These are phyloP conservation scores for Delphinella strobiligena DNA, from an alignment of 2,329 filamentous ascomycete genomes.

Conservation along the genomic window DNA sequence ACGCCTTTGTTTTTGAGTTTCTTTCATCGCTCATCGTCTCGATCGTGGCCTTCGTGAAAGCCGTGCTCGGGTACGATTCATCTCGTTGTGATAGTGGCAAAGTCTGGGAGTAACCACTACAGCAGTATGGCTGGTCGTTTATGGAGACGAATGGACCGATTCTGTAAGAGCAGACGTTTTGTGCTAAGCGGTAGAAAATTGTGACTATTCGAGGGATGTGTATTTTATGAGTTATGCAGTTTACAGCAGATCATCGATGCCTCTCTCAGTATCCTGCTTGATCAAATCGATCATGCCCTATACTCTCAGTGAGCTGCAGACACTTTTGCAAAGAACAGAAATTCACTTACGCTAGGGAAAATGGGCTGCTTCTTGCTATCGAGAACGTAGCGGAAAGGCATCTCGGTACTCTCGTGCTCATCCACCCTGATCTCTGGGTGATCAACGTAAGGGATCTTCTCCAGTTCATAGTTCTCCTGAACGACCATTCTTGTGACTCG, in stretches of 20 bases:
- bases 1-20: too few relatives aligned
- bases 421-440: slow-evolving; percentile 82
- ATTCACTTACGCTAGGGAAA: slow-evolving; percentile 65
- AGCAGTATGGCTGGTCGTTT: too few relatives aligned
- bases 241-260: slow-evolving; percentile 72
- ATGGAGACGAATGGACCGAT: too few relatives aligned
- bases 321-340: slow-evolving; percentile 8
- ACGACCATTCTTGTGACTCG: slow-evolving; percentile 83
- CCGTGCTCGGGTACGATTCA: too few relatives aligned
- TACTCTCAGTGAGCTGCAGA: slow-evolving; percentile 12
- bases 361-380: slow-evolving; percentile 59
- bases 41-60: too few relatives aligned
- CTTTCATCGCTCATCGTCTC: too few relatives aligned
- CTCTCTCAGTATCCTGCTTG: slow-evolving; percentile 85
- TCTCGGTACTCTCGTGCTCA: slow-evolving; percentile 85
- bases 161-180: too few relatives aligned
- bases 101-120: too few relatives aligned
- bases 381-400: slow-evolving; percentile 94
- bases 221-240: too few relatives aligned
- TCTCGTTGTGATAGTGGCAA: too few relatives aligned
- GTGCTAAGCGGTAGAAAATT: too few relatives aligned
- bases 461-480: slow-evolving; percentile 67
- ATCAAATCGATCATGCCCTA: slow-evolving; percentile 94
- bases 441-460: slow-evolving; percentile 71
- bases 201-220: too few relatives aligned